Conservation (phyloP, 164 flowering plant species). For the Vitis rotundifolia region DNA sequence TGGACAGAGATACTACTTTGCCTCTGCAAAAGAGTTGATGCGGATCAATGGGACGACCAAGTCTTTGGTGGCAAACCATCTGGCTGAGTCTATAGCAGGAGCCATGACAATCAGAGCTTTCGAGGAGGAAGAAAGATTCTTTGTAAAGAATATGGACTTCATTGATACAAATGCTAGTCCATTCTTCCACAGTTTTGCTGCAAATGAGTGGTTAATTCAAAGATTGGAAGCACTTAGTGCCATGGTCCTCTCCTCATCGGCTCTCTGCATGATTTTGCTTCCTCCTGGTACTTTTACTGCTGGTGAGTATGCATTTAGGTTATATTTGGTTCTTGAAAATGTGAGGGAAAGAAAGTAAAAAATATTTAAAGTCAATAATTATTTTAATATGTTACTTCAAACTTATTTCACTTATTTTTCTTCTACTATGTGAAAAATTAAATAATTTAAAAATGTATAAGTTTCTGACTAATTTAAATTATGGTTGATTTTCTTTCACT, state of each 20-base stretch:
- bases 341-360: too few relatives aligned
- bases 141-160: constrained; percentile 5
- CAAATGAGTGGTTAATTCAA: constrained; percentile 15
- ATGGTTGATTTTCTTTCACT: too few relatives aligned
- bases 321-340: too few relatives aligned
- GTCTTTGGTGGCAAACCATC: constrained; percentile 42
- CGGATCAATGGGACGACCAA: constrained; percentile 34
- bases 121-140: constrained; percentile 37
- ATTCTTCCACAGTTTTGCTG: constrained; percentile 11
- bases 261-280: constrained; percentile 12
- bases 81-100: constrained; percentile 44
- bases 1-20: constrained; percentile 9
- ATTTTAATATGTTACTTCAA: too few relatives aligned
- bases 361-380: too few relatives aligned
- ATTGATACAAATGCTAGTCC: constrained; percentile 12
- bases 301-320: neutral
- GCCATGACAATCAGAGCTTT: constrained; percentile 44
- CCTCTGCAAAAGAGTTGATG: constrained; percentile 18
- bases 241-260: constrained; percentile 5
- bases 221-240: constrained; percentile 10
- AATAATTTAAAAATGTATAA: too few relatives aligned
- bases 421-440: too few relatives aligned
- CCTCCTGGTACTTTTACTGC: constrained; percentile 9
- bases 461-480: too few relatives aligned
- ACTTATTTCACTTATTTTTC: too few relatives aligned